phyloP scores from a whole-genome alignment of 2,329 filamentous ascomycete species.

The Exutisphaerella laricina region DNA sequence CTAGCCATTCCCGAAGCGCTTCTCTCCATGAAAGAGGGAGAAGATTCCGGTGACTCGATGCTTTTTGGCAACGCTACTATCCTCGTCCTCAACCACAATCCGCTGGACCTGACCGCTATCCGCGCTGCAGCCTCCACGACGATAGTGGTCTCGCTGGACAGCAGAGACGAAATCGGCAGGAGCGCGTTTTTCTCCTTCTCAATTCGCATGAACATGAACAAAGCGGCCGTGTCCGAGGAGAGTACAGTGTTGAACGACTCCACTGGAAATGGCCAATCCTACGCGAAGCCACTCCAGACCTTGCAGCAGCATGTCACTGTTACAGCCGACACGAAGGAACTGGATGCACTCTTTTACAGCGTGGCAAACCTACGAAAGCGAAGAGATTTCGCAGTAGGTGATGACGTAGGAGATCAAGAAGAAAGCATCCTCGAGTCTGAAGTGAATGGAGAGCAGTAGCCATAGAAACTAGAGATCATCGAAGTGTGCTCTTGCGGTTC shows the following conservation, averaged over 20 bases:
- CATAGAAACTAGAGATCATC: neutral
- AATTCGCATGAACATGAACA: neutral
- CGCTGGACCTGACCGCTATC: slow-evolving; percentile 9
- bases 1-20: slow-evolving; percentile 42
- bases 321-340: slow-evolving; percentile 28
- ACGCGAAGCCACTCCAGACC: no score
- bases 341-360: slow-evolving; percentile 44
- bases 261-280: no score
- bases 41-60: neutral
- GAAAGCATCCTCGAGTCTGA: slow-evolving; percentile 3
- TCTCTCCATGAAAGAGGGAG: slow-evolving; percentile 1
- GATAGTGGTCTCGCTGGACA: neutral
- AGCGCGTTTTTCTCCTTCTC: neutral
- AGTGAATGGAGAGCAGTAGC: neutral
- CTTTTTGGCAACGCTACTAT: no score
- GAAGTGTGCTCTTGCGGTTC: no score
- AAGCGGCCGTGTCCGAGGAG: neutral
- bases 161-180: neutral
- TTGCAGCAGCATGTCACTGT: neutral
- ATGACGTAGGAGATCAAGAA: slow-evolving; percentile 6
- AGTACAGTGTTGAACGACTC: no score
- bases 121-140: neutral
- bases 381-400: slow-evolving; percentile 18
- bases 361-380: slow-evolving; percentile 48
- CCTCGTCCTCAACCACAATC: slow-evolving; percentile 1